Base-by-base conservation (phyloP, 805 yeast genomes). In the Maudiozyma saulgeensis region DNA sequence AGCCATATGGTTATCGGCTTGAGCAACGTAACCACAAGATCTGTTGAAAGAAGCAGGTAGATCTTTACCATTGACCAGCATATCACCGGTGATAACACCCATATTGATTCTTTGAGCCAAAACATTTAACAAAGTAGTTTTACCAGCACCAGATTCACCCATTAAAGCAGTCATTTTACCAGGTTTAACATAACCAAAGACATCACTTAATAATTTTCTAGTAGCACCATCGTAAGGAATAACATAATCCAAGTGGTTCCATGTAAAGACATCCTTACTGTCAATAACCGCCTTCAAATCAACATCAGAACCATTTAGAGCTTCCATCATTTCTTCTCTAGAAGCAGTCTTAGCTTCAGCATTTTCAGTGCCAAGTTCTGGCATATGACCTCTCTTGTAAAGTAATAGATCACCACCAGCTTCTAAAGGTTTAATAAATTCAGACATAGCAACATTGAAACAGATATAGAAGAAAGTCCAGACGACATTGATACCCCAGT, bases 121-220 rank as follows among this genome's bases (percentile, higher is more conserved):
- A 56, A 82, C 81, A 64, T 84, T 84, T 57, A 85, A 72, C 50
- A 84, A 70, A 2, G 91, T 85, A 25, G 93, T 84, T 61, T 84
- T 84, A 70, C 93, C 93, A 43, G 93, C 93, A 70, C 93, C 93
- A 34, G 91, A 84, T 47, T 83, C 85, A 60, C 93, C 93, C 90
- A 84, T 84, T 51, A 84, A 71, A 5, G 91, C 91, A 41, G 90
- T 84, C 66, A 84, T 72, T 50, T 85, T 83, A 58, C 91, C 91
- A 18, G 91, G 91, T 60, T 80, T 81, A 49, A 83, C 87, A 73
- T 81, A 84, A 45, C 91, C 91, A 58, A 77, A 79, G 44, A 79
- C 78, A 58, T 73, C 70, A 53, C 74, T 68, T 48, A 79, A 66
- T 55, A 83, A 71, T 49, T 79, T 70, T 61, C 87, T 72, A 23